Evolutionary conservation across 192 early-diverging fungal genomes (phyloP).

Genomic region (Entomortierella parvispora): DNA sequence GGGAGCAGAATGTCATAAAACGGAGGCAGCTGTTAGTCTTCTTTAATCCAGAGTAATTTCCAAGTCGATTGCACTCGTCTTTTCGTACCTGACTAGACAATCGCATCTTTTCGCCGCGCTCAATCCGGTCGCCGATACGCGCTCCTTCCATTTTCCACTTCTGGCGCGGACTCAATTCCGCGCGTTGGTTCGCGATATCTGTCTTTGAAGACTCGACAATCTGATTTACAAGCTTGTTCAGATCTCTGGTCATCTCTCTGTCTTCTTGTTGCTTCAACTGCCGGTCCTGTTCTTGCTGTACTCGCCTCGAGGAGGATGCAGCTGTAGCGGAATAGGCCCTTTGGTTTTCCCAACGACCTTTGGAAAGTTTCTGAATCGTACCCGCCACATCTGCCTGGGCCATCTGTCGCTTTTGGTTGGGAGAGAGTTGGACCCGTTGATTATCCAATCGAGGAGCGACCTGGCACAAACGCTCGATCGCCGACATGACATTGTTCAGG

Average conservation of each 20-base stretch:
- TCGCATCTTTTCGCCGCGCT: constrained; percentile 52
- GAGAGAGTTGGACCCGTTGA: constrained; percentile 61
- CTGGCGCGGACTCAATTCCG: constrained; percentile 49
- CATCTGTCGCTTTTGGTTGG: constrained; percentile 55
- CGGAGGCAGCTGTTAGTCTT: no score
- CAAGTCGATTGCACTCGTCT: not conserved
- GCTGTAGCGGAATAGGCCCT: constrained; percentile 14
- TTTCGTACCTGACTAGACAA: constrained; percentile 58
- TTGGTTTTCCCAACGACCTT: constrained; percentile 52
- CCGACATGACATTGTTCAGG: constrained; percentile 61
- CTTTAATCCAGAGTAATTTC: constrained; percentile 1
- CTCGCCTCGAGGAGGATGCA: not conserved
- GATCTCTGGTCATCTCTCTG: constrained; percentile 44
- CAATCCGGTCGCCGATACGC: constrained; percentile 52
- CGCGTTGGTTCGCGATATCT: constrained; percentile 57
- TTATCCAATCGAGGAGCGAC: constrained; percentile 63
- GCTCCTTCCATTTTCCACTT: constrained; percentile 55
- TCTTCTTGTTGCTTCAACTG: constrained; percentile 7
- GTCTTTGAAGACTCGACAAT: constrained; percentile 55
- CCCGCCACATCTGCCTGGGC: constrained; percentile 54
- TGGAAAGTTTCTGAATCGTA: constrained; percentile 57
- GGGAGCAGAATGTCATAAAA: no score
- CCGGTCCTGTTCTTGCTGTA: not conserved
- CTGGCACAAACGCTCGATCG: constrained; percentile 61
- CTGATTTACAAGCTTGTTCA: constrained; percentile 60